Percentiles rank a stretch among this genome's conserved stretches.
Evolutionary conservation across 108 stramenopile species (phyloP).

Genomic region (Cyclostephanos invisitatus): DNA sequence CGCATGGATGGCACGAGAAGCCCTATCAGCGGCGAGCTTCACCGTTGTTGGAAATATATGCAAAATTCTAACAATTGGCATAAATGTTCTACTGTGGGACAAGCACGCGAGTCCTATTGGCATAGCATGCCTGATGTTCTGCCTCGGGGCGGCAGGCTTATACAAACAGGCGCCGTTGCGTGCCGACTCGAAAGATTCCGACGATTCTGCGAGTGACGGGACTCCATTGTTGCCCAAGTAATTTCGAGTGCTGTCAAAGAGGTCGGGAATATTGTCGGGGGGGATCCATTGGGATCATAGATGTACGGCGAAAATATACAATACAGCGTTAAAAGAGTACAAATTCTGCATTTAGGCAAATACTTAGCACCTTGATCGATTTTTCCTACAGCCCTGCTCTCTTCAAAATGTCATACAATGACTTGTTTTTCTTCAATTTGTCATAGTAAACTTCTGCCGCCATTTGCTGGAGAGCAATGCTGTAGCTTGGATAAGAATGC

Average conservation of each 20-base stretch:
- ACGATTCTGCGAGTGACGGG: constrained; percentile 24
- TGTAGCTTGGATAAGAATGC: constrained; percentile 67
- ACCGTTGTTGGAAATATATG: constrained; percentile 71
- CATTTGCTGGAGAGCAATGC: constrained; percentile 60
- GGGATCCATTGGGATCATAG: neutral
- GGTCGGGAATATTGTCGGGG: neutral
- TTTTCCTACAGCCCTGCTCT: constrained; percentile 43
- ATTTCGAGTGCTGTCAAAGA: neutral
- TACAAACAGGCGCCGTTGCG: constrained; percentile 71
- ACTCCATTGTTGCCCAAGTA: constrained; percentile 41
- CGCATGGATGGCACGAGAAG: constrained; percentile 61
- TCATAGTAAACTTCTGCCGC: constrained; percentile 65
- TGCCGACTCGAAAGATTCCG: constrained; percentile 35
- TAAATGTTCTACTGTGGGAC: constrained; percentile 64
- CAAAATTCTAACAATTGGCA: constrained; percentile 59
- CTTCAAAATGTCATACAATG: constrained; percentile 51
- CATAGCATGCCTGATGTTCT: constrained; percentile 52
- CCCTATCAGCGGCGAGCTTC: constrained; percentile 64
- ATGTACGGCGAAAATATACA: neutral
- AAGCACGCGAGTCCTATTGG: constrained; percentile 63
- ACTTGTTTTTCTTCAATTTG: constrained; percentile 37
- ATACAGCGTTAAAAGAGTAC: too few relatives aligned
- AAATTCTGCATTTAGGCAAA: neutral
- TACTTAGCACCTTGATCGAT: neutral
- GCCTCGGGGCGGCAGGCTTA: constrained; percentile 57